Evolutionary conservation across 805 yeast genomes (phyloP), one percentile per base, ranked within the genome.

Genomic region (Candida suzukii): DNA sequence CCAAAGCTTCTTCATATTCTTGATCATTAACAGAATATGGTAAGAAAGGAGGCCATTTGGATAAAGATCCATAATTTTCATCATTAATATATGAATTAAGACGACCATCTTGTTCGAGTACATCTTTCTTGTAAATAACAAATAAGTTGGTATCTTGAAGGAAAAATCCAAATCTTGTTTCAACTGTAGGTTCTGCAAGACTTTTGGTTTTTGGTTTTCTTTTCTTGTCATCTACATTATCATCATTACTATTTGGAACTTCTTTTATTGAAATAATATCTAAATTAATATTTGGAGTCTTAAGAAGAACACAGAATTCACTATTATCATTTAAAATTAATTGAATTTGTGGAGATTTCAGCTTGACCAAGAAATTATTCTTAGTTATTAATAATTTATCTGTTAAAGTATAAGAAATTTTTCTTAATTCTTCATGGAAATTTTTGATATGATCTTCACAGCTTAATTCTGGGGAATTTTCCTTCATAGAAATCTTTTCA

Each of bases 11-110:
- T 46, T 85, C 77, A 19, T 80, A 66, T 52, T 87, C 95, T 37
- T 76, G 57, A 2, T 29, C 20, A 22, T 19, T n/a, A 12, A n/a
- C 25, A 14, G 16, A 20, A 19, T n/a, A 37, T 4, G 90, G 88
- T 27, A 88, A 58, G 88, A 95, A 90, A 0, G 96, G 95, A 2
- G 96, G 96, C 97, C 96, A 90, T 17, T 65, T 64, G 14, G 61
- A 52, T 9, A 53, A 58, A 2, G 84, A 73, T 1, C 95, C 93
- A 60, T 87, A 88, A 2, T 74, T 64, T 12, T 62, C 60, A 12
- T 64, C 60, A 34, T 74, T 71, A 3, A 26, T 27, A 11, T 13
- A 26, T 3, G n/a, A 4, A 22, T 17, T 18, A 11, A 26, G 18
- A 3, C 3, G 12, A 4, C 26, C 26, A 8, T 27, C 26, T 49